phyloP scores from a whole-genome alignment of 139 green algal species.

The Ettlia oleoabundans region DNA sequence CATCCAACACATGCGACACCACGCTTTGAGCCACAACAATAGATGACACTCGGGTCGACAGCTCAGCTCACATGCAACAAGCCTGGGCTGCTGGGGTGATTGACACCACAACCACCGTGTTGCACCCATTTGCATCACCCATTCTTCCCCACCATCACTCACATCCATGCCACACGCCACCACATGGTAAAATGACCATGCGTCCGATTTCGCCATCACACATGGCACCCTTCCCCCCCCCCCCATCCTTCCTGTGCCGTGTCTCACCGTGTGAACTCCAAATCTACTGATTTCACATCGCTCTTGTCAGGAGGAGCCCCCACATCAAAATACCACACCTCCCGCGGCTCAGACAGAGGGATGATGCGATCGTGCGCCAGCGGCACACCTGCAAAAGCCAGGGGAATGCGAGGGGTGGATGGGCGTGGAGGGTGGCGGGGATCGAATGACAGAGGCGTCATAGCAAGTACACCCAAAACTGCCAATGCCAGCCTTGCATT shows the following conservation, averaged over 20 bases:
- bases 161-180: background rate
- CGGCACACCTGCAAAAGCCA: conserved; percentile 42
- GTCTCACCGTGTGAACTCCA: conserved; percentile 53
- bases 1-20: too few species aligned
- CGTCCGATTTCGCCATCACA: background rate
- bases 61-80: too few species aligned
- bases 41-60: too few species aligned
- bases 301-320: conserved; percentile 51
- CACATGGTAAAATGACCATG: too few species aligned
- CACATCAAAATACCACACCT: conserved; percentile 82
- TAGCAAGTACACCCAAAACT: too few species aligned
- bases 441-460: too few species aligned
- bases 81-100: too few species aligned
- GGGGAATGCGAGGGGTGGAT: too few species aligned
- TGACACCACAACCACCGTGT: too few species aligned
- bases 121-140: background rate
- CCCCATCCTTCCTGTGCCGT: background rate
- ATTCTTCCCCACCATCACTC: background rate
- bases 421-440: too few species aligned
- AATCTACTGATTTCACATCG: conserved; percentile 63
- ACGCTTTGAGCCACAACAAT: too few species aligned
- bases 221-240: background rate
- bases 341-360: conserved; percentile 56
- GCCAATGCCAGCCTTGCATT: too few species aligned
- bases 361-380: conserved; percentile 43